Evolutionary conservation across 2,329 filamentous ascomycete genomes (phyloP).

Genomic region (Fusarium odoratissimum): DNA sequence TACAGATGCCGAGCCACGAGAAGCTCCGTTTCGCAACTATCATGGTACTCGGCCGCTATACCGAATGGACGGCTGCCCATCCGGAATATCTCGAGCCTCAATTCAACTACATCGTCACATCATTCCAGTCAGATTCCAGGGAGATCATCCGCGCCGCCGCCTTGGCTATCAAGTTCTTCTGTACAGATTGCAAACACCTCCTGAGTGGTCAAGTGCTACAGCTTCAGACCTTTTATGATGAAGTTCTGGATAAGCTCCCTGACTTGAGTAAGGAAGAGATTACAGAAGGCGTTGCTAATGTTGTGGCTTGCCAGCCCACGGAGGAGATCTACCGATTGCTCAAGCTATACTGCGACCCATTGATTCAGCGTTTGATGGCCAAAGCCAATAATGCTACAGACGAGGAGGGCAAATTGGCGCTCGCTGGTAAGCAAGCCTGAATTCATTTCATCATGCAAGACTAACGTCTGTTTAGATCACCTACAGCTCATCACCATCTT

Average conservation of each 20-base stretch:
- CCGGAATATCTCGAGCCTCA: slow-evolving; percentile 92
- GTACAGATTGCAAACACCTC: slow-evolving; percentile 90
- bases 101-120: slow-evolving; percentile 94
- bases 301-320: slow-evolving; percentile 86
- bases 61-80: slow-evolving; percentile 96
- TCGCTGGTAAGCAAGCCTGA: slow-evolving; percentile 74
- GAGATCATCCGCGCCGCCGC: slow-evolving; percentile 94
- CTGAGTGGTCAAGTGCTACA: slow-evolving; percentile 86
- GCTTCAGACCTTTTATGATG: slow-evolving; percentile 91
- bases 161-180: slow-evolving; percentile 96
- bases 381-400: slow-evolving; percentile 88
- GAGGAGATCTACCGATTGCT: slow-evolving; percentile 85
- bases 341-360: slow-evolving; percentile 92
- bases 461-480: slow-evolving; percentile 71
- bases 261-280: slow-evolving; percentile 92
- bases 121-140: slow-evolving; percentile 87
- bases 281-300: slow-evolving; percentile 92
- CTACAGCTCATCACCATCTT: slow-evolving; percentile 93
- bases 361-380: slow-evolving; percentile 85
- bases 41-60: slow-evolving; percentile 96
- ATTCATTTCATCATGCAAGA: background rate
- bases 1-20: slow-evolving; percentile 94
- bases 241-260: slow-evolving; percentile 87
- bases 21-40: slow-evolving; percentile 99
- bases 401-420: slow-evolving; percentile 83